Evolutionary conservation across 2,329 filamentous ascomycete species (phyloP).

Genomic region (Diaporthe sp.): DNA sequence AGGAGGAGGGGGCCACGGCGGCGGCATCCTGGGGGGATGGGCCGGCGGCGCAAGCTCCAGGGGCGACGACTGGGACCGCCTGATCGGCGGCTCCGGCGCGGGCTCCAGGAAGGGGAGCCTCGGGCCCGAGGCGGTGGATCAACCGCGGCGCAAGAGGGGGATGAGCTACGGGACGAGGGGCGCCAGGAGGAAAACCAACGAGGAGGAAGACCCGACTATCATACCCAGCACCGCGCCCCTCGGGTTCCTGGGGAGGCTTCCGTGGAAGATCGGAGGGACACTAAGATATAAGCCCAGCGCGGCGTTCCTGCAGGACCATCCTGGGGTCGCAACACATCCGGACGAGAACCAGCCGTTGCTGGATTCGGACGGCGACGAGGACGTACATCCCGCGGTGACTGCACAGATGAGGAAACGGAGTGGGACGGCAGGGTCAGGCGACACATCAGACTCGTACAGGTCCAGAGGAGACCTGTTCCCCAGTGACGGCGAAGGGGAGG

Average conservation of each 20-base stretch:
- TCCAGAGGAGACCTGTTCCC: slow-evolving; percentile 92
- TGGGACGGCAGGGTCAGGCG: slow-evolving; percentile 82
- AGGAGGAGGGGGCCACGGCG: slow-evolving; percentile 55
- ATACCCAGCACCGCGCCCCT: slow-evolving; percentile 89
- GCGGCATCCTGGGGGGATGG: slow-evolving; percentile 72
- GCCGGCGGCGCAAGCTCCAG: slow-evolving; percentile 42
- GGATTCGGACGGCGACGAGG: slow-evolving; percentile 65
- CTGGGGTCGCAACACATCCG: slow-evolving; percentile 61
- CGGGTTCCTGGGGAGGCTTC: slow-evolving; percentile 86
- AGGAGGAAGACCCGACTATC: slow-evolving; percentile 85
- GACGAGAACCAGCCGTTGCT: slow-evolving; percentile 81
- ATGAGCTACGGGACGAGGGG: slow-evolving; percentile 91
- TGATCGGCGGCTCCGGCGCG: slow-evolving; percentile 78
- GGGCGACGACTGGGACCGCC: slow-evolving; percentile 84
- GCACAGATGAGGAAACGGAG: slow-evolving; percentile 73
- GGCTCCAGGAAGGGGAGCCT: slow-evolving; percentile 42
- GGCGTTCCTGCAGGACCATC: slow-evolving; percentile 90
- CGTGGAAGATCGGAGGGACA: slow-evolving; percentile 87
- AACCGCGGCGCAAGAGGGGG: slow-evolving; percentile 80
- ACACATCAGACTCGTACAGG: slow-evolving; percentile 87
- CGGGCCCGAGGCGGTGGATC: slow-evolving; percentile 64
- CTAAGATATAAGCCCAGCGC: slow-evolving; percentile 91
- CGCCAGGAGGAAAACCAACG: slow-evolving; percentile 59
- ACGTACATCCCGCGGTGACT: slow-evolving; percentile 46
- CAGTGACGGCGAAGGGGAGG: slow-evolving; percentile 87